Base-by-base conservation (phyloP, 2,329 filamentous ascomycete species). In the Sporothrix brasiliensis region DNA sequence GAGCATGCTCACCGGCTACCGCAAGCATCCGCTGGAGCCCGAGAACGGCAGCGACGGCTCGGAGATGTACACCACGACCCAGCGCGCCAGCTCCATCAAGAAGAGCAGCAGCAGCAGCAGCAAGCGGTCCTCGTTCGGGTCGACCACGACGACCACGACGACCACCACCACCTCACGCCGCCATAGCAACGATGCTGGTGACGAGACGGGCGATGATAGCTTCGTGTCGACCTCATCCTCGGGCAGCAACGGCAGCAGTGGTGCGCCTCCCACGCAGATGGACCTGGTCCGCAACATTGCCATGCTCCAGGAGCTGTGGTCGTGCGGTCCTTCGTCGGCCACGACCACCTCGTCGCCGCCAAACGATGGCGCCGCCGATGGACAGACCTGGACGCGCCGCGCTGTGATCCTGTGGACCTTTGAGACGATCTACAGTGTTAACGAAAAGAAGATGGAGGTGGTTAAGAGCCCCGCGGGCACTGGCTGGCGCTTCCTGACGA, bases 271-370 rank as follows among this genome's bases (percentile, higher is more conserved):
- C 27, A 84, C 84, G 1, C 84, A 85, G 73, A 85, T 85, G 75
- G 86, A 88, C 56, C 81, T 89, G 70, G 83, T 89, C 67, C 82
- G 84, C 73, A 85, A 85, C 77, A 87, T 89, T 60, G 86, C 86
- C 76, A 90, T 90, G 88, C 87, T 88, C 77, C 88, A 90, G 77
- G 88, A 90, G 80, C 82, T 90, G 49, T 89, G 85, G 83, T 89
- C 86, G 3, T 79, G 81, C 14, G 78, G 85, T 4, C 83, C 83
- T 6, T 81, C 82, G 16, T 63, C 74, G 14, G 10, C 65, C 58
- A 61, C 39, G 19, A 61, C n/a, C 21, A 14, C 58, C 16, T 27
- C 68, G 80, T 77, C 76, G 27, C 72, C 49, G 24, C 66, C 53
- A 24, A 53, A 24, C 53, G 30, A 34, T 30, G 49, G 47, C 60